Evolutionary conservation across 2,329 filamentous ascomycete species (phyloP).

Genomic region (Botryotinia globosa): DNA sequence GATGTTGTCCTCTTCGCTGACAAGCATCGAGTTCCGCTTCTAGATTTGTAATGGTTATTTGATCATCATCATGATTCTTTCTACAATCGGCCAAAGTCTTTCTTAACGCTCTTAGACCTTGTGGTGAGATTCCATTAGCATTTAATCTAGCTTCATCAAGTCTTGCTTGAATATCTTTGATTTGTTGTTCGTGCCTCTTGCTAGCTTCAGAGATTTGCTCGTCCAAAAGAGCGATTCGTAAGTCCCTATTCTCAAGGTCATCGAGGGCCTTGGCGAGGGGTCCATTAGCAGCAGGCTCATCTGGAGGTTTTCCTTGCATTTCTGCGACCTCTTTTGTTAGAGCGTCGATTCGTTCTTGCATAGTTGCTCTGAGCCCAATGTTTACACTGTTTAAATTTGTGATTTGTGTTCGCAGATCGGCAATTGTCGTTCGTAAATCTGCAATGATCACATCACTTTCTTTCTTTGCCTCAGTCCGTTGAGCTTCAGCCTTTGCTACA

Average conservation of each 20-base stretch:
- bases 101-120: neutral
- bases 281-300: neutral
- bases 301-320: neutral
- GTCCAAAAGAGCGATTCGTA: neutral
- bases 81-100: neutral
- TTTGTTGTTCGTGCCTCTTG: neutral
- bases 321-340: neutral
- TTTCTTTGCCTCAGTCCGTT: neutral
- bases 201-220: neutral
- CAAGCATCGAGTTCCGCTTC: slow-evolving; percentile 1
- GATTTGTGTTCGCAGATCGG: neutral
- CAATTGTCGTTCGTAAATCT: neutral
- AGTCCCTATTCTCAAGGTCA: neutral
- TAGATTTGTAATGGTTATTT: neutral
- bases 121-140: slow-evolving; percentile 7
- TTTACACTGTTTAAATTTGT: neutral
- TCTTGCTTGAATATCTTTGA: neutral
- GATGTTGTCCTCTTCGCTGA: neutral
- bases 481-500: neutral
- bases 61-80: neutral
- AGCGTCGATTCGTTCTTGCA: neutral
- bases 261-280: neutral
- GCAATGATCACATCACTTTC: neutral
- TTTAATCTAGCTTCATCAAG: slow-evolving; percentile 6
- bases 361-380: neutral